Conservation (phyloP, 441 rosid species). For the Melastoma candidum region DNA sequence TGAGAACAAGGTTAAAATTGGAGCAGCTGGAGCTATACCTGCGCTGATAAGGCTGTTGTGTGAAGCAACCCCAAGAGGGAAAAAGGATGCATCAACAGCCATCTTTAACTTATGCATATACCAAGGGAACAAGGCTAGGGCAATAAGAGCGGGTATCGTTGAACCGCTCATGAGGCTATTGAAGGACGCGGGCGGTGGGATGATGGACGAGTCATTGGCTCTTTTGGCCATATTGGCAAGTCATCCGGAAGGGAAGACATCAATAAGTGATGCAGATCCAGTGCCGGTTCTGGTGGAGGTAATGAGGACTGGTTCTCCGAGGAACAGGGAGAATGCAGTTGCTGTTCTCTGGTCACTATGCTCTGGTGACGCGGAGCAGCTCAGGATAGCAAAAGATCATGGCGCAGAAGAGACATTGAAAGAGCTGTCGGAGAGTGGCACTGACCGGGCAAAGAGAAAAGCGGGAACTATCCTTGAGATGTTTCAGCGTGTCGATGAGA, state of each 20-base stretch:
- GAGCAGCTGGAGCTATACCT: slow-evolving; percentile 94
- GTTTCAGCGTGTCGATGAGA: slow-evolving; percentile 42
- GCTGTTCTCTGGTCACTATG: slow-evolving; percentile 83
- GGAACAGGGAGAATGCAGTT: slow-evolving; percentile 81
- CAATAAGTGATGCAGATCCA: slow-evolving; percentile 69
- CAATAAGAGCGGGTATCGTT: slow-evolving; percentile 84
- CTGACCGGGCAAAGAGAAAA: slow-evolving; percentile 96
- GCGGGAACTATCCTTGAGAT: slow-evolving; percentile 73
- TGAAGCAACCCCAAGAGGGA: slow-evolving; percentile 90
- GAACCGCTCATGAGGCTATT: slow-evolving; percentile 58
- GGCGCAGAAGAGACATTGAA: slow-evolving; percentile 72
- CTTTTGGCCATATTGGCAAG: slow-evolving; percentile 85
- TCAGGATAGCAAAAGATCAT: slow-evolving; percentile 49
- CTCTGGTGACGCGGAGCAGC: slow-evolving; percentile 52
- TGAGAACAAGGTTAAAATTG: slow-evolving; percentile 91
- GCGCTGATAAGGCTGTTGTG: slow-evolving; percentile 74
- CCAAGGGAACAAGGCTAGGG: slow-evolving; percentile 96
- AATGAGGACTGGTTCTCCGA: slow-evolving; percentile 77
- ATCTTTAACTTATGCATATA: slow-evolving; percentile 85
- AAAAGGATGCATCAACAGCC: slow-evolving; percentile 96
- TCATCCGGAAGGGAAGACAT: slow-evolving; percentile 75
- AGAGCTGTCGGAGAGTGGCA: slow-evolving; percentile 77
- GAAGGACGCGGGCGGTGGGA: slow-evolving; percentile 90
- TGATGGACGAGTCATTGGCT: slow-evolving; percentile 96
- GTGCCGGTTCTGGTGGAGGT: slow-evolving; percentile 70